A percentile compares a stretch with the other conserved stretches of the same genome.
phyloP scores from a whole-genome alignment of 805 yeast species.

The Tetrapisispora nanseiensis region DNA sequence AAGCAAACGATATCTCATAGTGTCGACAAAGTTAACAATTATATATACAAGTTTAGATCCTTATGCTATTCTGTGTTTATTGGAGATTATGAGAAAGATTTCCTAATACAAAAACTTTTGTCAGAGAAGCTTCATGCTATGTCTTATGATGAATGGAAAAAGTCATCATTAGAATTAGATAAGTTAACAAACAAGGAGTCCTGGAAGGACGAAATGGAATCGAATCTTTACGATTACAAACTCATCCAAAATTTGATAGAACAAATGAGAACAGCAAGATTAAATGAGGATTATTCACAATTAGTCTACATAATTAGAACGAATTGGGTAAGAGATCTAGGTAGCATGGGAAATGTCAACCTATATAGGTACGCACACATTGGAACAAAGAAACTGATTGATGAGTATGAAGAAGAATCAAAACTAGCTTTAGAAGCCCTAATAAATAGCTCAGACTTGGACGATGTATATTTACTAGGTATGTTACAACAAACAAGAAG shows the following conservation, averaged over 20 bases:
- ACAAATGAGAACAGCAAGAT: slow-evolving; percentile 53
- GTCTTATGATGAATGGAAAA: slow-evolving; percentile 58
- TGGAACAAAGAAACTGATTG: slow-evolving; percentile 79
- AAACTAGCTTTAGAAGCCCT: slow-evolving; percentile 32
- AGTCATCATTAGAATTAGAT: slow-evolving; percentile 55
- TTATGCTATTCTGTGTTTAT: slow-evolving; percentile 10
- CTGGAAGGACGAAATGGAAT: slow-evolving; percentile 62
- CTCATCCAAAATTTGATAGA: slow-evolving; percentile 43
- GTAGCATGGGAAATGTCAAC: slow-evolving; percentile 74
- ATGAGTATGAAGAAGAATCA: slow-evolving; percentile 76
- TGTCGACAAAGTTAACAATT: neutral
- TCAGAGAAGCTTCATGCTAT: slow-evolving; percentile 40
- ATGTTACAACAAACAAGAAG: slow-evolving; percentile 81
- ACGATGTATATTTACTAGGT: slow-evolving; percentile 60
- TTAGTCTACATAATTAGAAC: slow-evolving; percentile 72
- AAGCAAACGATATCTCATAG: neutral
- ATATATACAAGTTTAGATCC: slow-evolving; percentile 4
- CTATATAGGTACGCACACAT: slow-evolving; percentile 69
- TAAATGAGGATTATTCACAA: slow-evolving; percentile 44
- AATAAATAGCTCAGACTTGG: slow-evolving; percentile 33
- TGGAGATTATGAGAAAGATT: slow-evolving; percentile 25
- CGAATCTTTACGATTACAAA: slow-evolving; percentile 65
- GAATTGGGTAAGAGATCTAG: slow-evolving; percentile 74
- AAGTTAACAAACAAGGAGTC: slow-evolving; percentile 46
- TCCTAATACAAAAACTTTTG: slow-evolving; percentile 31